phyloP scores from a whole-genome alignment of 306 rosid species.

The Lathyrus sativus region DNA sequence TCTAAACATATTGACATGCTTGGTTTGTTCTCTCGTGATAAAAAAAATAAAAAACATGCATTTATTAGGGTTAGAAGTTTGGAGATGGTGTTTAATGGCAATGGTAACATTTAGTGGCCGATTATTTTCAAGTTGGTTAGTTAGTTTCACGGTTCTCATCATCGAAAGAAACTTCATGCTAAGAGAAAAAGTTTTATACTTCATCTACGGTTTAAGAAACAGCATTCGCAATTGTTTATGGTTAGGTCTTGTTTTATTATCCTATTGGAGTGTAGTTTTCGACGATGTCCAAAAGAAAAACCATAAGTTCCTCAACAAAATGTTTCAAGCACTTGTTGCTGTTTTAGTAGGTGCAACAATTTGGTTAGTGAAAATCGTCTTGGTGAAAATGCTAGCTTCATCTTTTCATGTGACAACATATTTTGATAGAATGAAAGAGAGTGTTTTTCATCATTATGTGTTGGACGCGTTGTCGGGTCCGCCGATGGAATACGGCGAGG shows the following conservation, averaged over 20 bases:
- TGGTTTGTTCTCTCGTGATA: constrained; percentile 43
- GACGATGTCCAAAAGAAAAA: constrained; percentile 41
- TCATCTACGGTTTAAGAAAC: constrained; percentile 53
- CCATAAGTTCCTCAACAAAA: constrained; percentile 48
- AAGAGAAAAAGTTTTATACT: constrained; percentile 52
- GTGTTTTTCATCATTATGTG: constrained; percentile 57
- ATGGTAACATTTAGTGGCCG: constrained; percentile 63
- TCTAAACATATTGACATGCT: constrained; percentile 45
- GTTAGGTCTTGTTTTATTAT: constrained; percentile 46
- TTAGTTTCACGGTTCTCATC: constrained; percentile 35
- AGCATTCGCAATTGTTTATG: constrained; percentile 55
- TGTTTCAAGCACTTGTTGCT: constrained; percentile 47
- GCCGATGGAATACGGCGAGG: constrained; percentile 37
- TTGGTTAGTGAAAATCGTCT: constrained; percentile 53
- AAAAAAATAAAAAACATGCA: constrained; percentile 34
- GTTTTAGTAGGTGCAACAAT: constrained; percentile 47
- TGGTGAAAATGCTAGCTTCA: constrained; percentile 51
- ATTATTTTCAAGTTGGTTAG: constrained; percentile 49
- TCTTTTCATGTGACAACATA: constrained; percentile 57
- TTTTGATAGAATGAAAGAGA: constrained; percentile 60
- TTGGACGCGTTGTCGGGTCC: constrained; percentile 49
- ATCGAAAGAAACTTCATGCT: constrained; percentile 54
- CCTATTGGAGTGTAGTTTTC: constrained; percentile 52
- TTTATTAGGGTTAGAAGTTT: constrained; percentile 42
- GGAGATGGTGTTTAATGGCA: constrained; percentile 57